Evolutionary conservation across 208 protist genomes (phyloP), one percentile per base, ranked within the genome.

Genomic region (Trypanosoma avium): DNA sequence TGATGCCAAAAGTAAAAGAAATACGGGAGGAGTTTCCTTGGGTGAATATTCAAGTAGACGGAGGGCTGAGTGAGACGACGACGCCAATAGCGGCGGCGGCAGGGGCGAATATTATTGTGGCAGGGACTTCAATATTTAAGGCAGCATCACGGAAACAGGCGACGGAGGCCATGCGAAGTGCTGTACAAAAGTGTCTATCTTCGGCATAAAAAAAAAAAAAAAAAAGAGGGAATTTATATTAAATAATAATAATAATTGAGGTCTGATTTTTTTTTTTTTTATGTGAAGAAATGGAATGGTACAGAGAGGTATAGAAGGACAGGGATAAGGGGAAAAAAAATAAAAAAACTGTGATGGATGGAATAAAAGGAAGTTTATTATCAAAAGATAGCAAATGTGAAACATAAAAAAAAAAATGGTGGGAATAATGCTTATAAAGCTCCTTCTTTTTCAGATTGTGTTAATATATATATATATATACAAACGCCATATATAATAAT

Each of bases 21-120:
- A 65, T 99, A 6, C 82, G 98, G 32, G 29, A 59, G 24, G 70
- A 64, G 32, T 93, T 90, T 54, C 92, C 97, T 32, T 43, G 75
- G 15, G 60, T 99, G 3, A 86, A 98, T 73, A 99, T 99, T 70
- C 84, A 99, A 75, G 98, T 99, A 10, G 99, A 99, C 74, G 99
- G 99, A 46, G 99, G 99, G 10, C 53, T 99, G 10, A 82, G 86
- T 38, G 79, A 77, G 52, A 56, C 88, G 61, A 99, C 98, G 26
- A 97, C 99, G 36, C 81, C 95, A 12, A 58, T 66, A 6, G 96
- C 95, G 0, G 93, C 97, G 0, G 53, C 88, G 50, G 97, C 97
- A 3, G 99, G 99, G 13, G 98, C 98, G 17, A 99, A 99, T 67
- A 87, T 98, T 17, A 96, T 99, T 67, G 98, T 99, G n/a, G 97